These are phyloP conservation scores for Debaryomycetaceae sp. DNA, from an alignment of 1,139 yeast species.

Conservation along the genomic window DNA sequence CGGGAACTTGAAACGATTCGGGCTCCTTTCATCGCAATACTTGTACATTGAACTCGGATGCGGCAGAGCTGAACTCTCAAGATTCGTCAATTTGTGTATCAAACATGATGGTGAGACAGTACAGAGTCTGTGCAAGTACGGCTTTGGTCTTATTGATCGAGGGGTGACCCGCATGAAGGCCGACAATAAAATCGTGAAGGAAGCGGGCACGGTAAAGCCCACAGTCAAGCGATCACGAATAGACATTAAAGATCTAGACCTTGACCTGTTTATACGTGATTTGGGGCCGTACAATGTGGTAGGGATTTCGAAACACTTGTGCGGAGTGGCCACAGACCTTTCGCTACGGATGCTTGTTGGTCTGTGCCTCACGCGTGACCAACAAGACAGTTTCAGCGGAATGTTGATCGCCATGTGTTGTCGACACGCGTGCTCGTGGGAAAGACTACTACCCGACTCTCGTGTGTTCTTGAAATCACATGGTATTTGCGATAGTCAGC, in stretches of 20 bases:
- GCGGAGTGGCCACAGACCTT: slow-evolving; percentile 90
- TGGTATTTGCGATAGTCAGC: slow-evolving; percentile 21
- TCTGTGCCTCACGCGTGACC: slow-evolving; percentile 14
- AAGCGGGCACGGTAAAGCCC: slow-evolving; percentile 24
- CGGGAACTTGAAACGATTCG: slow-evolving; percentile 47
- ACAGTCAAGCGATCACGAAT: slow-evolving; percentile 45
- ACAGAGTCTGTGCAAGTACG: slow-evolving; percentile 10
- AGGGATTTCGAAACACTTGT: slow-evolving; percentile 76
- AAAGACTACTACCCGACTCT: slow-evolving; percentile 42
- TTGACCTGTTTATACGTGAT: slow-evolving; percentile 35
- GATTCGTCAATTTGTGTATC: slow-evolving; percentile 50
- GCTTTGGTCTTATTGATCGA: slow-evolving; percentile 63
- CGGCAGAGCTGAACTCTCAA: slow-evolving; percentile 75
- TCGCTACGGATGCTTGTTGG: slow-evolving; percentile 59
- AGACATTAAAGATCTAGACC: slow-evolving; percentile 67
- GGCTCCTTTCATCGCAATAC: slow-evolving; percentile 23
- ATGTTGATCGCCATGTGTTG: slow-evolving; percentile 88
- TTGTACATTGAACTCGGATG: slow-evolving; percentile 76
- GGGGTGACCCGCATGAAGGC: slow-evolving; percentile 70
- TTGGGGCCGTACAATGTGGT: slow-evolving; percentile 22
- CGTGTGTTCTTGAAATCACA: slow-evolving; percentile 22
- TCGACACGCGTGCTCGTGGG: slow-evolving; percentile 65
- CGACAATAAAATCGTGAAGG: slow-evolving; percentile 57
- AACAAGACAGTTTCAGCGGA: slow-evolving; percentile 29
- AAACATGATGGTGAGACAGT: slow-evolving; percentile 16